These are phyloP conservation scores for Phialemoniopsis sp. DNA, from an alignment of 2,329 filamentous ascomycete genomes.

Conservation along the genomic window DNA sequence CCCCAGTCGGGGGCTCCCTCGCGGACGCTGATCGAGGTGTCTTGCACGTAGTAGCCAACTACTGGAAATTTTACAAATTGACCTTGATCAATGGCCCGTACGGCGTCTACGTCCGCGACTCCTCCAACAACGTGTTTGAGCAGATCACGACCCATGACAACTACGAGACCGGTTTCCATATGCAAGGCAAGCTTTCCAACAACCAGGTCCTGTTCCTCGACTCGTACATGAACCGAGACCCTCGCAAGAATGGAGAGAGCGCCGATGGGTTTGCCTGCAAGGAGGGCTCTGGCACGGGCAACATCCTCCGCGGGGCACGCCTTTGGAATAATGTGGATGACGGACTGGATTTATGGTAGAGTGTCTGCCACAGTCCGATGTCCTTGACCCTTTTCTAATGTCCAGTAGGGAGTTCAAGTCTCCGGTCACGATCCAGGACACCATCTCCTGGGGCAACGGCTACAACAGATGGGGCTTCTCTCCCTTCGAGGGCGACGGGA, in stretches of 20 bases:
- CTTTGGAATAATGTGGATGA: slow-evolving; percentile 49
- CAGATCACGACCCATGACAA: slow-evolving; percentile 29
- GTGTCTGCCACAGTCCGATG: too few species aligned
- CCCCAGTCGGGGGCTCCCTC: slow-evolving; percentile 30
- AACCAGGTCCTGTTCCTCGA: slow-evolving; percentile 37
- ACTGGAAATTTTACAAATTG: slow-evolving; percentile 40
- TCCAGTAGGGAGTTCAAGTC: slow-evolving; percentile 28
- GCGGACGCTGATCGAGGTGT: slow-evolving; percentile 37
- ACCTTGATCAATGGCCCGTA: slow-evolving; percentile 30
- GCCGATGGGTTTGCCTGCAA: slow-evolving; percentile 46
- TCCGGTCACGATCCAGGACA: slow-evolving; percentile 36
- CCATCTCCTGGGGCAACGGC: slow-evolving; percentile 40
- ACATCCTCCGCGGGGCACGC: slow-evolving; percentile 36
- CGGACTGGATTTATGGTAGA: slow-evolving; percentile 24
- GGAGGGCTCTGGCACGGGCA: slow-evolving; percentile 39
- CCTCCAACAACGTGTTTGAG: slow-evolving; percentile 30
- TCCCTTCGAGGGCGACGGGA: slow-evolving; percentile 38
- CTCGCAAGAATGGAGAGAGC: slow-evolving; percentile 46
- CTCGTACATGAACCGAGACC: slow-evolving; percentile 38
- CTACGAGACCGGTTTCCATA: slow-evolving; percentile 31
- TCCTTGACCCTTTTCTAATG: not conserved
- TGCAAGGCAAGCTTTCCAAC: slow-evolving; percentile 23
- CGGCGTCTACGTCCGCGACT: slow-evolving; percentile 27
- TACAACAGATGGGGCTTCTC: slow-evolving; percentile 38
- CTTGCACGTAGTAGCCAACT: slow-evolving; percentile 41